Evolutionary conservation across 495 filamentous ascomycete genomes (phyloP).

Genomic region (Penicillium manginii): DNA sequence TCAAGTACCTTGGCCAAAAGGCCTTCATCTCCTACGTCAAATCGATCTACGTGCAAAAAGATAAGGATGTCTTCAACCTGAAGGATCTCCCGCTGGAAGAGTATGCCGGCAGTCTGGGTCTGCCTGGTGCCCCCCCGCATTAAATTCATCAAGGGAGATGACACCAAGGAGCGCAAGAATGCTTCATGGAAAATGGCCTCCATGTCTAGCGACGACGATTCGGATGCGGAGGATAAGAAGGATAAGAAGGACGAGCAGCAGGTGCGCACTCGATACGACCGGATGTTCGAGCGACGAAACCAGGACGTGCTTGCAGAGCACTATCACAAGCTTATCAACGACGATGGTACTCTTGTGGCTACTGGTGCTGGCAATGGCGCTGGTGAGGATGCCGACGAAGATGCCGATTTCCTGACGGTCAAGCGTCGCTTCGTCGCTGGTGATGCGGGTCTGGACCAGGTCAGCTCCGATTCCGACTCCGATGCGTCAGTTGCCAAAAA

Average conservation of each 20-base stretch:
- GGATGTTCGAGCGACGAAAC: conserved; percentile 95
- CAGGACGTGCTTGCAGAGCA: conserved; percentile 92
- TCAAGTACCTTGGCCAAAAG: conserved; percentile 96
- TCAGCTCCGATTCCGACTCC: conserved; percentile 27
- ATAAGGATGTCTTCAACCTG: conserved; percentile 89
- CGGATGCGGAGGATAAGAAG: conserved; percentile 54
- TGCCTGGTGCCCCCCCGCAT: conserved; percentile 88
- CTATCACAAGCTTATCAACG: conserved; percentile 82
- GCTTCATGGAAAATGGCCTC: conserved; percentile 63
- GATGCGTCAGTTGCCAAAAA: conserved; percentile 27
- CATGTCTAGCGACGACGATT: conserved; percentile 53
- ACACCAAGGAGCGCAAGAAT: conserved; percentile 86
- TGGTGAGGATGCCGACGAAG: conserved; percentile 58
- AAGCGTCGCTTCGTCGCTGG: conserved; percentile 76
- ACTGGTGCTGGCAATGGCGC: conserved; percentile 41
- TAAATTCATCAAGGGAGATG: conserved; percentile 86
- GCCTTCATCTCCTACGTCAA: conserved; percentile 88
- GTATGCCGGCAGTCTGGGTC: conserved; percentile 80
- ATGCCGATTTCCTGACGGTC: conserved; percentile 84
- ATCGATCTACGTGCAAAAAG: conserved; percentile 84
- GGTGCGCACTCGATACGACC: conserved; percentile 90
- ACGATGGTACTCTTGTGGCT: conserved; percentile 56
- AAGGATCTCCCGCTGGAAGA: conserved; percentile 80
- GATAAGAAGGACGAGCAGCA: conserved; percentile 61
- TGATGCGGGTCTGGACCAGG: conserved; percentile 36